Evolutionary conservation across 164 flowering plant species (phyloP).

Genomic region (Umbilicus rupestris): DNA sequence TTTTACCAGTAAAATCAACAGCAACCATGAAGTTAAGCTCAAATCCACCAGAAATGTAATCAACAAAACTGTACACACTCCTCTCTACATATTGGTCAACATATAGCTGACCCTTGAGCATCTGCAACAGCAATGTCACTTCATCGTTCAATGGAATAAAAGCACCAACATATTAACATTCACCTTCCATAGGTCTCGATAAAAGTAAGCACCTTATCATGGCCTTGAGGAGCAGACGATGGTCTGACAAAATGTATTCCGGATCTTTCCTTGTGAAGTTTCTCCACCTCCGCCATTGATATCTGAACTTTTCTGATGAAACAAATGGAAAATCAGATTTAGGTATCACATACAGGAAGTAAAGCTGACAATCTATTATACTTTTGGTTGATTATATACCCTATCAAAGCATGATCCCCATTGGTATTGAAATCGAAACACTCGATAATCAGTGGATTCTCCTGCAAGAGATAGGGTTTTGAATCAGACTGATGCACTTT

Average conservation of each 20-base stretch:
- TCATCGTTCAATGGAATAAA: neutral
- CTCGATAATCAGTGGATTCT: conserved; percentile 70
- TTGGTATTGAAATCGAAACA: conserved; percentile 80
- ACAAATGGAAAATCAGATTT: neutral
- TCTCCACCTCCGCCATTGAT: conserved; percentile 57
- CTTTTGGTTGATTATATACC: conserved; percentile 33
- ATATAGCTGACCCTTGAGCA: conserved; percentile 65
- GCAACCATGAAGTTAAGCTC: conserved; percentile 96
- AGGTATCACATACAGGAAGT: neutral
- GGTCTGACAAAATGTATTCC: conserved; percentile 47
- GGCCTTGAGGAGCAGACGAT: conserved; percentile 24
- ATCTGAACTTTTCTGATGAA: conserved; percentile 57
- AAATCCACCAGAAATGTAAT: conserved; percentile 84
- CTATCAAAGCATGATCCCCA: conserved; percentile 71
- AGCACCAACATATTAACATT: neutral
- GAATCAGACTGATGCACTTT: neutral
- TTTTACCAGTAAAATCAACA: conserved; percentile 83
- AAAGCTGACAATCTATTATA: neutral
- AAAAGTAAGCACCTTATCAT: conserved; percentile 40
- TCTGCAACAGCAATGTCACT: conserved; percentile 22
- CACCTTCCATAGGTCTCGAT: neutral
- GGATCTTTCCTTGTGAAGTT: conserved; percentile 33
- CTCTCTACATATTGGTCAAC: conserved; percentile 63
- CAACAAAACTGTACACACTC: conserved; percentile 60
- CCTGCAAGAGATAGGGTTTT: conserved; percentile 36